phyloP scores from a whole-genome alignment of 1,284 basidiomycete genomes.

The Agroathelia rolfsii region DNA sequence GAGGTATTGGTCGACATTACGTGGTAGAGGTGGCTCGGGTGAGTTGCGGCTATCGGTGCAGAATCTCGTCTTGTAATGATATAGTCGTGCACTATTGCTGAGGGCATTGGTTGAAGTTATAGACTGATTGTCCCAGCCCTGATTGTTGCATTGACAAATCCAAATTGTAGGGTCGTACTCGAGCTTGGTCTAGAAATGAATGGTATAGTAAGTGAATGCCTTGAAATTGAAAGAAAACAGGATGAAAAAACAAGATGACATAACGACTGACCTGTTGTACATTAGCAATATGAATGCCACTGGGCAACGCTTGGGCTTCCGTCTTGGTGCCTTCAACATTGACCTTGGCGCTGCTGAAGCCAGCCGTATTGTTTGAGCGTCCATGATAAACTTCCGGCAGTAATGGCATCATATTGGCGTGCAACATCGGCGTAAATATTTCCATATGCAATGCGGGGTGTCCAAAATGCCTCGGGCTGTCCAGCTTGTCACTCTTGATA shows the following conservation, averaged over 20 bases:
- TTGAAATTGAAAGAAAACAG: slow-evolving; percentile 7
- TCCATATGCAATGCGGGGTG: slow-evolving; percentile 76
- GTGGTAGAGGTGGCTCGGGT: slow-evolving; percentile 26
- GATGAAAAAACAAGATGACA: slow-evolving; percentile 3
- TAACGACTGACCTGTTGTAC: slow-evolving; percentile 48
- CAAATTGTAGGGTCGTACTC: slow-evolving; percentile 71
- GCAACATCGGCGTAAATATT: slow-evolving; percentile 81
- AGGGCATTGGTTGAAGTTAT: slow-evolving; percentile 51
- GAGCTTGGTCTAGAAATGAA: slow-evolving; percentile 42
- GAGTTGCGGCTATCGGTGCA: slow-evolving; percentile 34
- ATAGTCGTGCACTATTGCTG: slow-evolving; percentile 29
- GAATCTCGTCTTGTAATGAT: slow-evolving; percentile 32
- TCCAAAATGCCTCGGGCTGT: slow-evolving; percentile 76
- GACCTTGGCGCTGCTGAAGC: slow-evolving; percentile 49
- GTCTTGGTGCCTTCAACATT: slow-evolving; percentile 66
- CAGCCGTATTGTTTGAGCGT: too few species aligned
- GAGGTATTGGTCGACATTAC: slow-evolving; percentile 11
- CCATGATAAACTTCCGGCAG: slow-evolving; percentile 68
- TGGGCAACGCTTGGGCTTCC: slow-evolving; percentile 60
- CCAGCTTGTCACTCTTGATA: slow-evolving; percentile 56
- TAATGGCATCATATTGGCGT: slow-evolving; percentile 74
- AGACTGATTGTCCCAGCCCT: slow-evolving; percentile 71
- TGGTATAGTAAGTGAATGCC: too few species aligned
- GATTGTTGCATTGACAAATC: slow-evolving; percentile 66
- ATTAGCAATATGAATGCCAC: slow-evolving; percentile 70